Conservation (phyloP, 306 rosid genomes). For the Herpetospermum pedunculosum region DNA sequence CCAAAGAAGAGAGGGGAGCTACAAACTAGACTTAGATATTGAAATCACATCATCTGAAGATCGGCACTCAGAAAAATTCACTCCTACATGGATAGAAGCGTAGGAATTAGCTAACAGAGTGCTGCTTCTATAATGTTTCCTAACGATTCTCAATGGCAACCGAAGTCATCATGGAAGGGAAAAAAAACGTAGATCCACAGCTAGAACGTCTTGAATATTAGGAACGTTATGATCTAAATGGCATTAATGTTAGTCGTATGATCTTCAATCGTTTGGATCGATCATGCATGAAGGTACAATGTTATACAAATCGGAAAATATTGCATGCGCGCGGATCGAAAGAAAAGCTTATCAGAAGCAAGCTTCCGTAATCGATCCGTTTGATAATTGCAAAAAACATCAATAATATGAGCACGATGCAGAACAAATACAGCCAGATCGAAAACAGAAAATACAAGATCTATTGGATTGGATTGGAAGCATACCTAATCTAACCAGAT, state of each 20-base stretch:
- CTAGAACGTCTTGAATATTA: not conserved
- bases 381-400: not conserved
- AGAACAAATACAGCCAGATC: not conserved
- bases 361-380: not conserved
- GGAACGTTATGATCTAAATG: not conserved
- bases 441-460: not conserved
- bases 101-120: not conserved
- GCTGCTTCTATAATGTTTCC: not conserved
- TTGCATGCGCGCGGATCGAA: slow-evolving; percentile 4
- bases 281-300: not conserved
- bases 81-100: not conserved
- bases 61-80: not conserved
- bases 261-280: not conserved
- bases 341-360: not conserved
- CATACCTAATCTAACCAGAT: slow-evolving; percentile 28
- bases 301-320: not conserved
- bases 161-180: not conserved
- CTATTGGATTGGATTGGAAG: not conserved
- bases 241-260: not conserved
- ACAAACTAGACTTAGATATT: not conserved
- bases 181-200: not conserved
- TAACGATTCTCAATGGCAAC: not conserved
- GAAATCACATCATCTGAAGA: not conserved
- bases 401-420: not conserved
- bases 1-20: not conserved